phyloP scores from a whole-genome alignment of 192 early-diverging fungal genomes.

The Coemansia umbellata region DNA sequence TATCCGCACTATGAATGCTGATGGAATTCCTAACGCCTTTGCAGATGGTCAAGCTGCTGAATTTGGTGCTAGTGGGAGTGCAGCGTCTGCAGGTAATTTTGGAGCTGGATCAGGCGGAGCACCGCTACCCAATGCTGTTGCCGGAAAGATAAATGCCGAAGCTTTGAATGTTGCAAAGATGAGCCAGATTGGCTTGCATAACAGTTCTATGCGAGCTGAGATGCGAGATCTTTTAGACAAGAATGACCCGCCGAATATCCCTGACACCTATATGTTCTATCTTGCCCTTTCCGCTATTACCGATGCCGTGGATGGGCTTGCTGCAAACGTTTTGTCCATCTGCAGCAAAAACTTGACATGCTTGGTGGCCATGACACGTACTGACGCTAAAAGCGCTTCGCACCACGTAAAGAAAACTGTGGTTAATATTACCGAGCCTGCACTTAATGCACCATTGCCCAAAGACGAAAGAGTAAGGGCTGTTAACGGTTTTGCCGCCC shows the following conservation, averaged over 20 bases:
- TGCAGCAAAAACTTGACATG: constrained; percentile 30
- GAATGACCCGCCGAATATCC: constrained; percentile 79
- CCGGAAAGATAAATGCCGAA: background rate
- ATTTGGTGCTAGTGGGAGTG: background rate
- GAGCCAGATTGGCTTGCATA: constrained; percentile 24
- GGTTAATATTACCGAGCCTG: constrained; percentile 38
- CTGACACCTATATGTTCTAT: constrained; percentile 84
- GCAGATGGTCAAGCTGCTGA: background rate
- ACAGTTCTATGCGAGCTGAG: constrained; percentile 39
- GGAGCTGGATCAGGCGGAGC: background rate
- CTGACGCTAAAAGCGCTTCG: background rate
- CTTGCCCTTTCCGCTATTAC: constrained; percentile 70
- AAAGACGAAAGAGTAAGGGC: background rate
- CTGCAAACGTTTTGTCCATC: constrained; percentile 57
- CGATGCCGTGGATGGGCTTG: constrained; percentile 68
- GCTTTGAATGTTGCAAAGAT: background rate
- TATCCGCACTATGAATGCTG: constrained; percentile 13
- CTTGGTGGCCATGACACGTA: constrained; percentile 21
- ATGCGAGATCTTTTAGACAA: constrained; percentile 93
- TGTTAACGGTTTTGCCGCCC: constrained; percentile 72
- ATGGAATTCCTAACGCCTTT: constrained; percentile 17
- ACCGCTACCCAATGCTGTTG: background rate
- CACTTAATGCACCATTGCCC: background rate
- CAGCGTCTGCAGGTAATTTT: background rate
- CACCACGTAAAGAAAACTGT: background rate